Percentiles rank a stretch among this genome's conserved stretches.
These are phyloP conservation scores for Inosperma sp. DNA, from an alignment of 768 basidiomycete genomes.

Conservation along the genomic window DNA sequence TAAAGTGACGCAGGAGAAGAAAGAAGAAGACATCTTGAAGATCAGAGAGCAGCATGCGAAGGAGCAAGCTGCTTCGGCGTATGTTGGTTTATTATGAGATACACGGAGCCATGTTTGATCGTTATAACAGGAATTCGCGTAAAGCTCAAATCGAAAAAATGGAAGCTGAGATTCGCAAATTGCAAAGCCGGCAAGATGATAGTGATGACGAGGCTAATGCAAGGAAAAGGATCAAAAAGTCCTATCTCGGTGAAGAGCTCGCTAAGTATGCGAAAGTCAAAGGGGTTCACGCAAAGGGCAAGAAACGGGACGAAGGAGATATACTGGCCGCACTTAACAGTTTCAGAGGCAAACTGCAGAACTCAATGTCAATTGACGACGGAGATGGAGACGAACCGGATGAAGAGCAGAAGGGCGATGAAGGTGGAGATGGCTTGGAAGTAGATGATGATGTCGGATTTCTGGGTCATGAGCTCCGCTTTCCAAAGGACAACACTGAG, in stretches of 20 bases:
- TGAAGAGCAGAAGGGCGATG: conserved; percentile 14
- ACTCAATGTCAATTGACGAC: conserved; percentile 29
- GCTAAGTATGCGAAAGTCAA: conserved; percentile 71
- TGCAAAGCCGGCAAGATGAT: conserved; percentile 53
- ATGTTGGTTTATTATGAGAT: conserved; percentile 14
- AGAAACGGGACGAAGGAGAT: conserved; percentile 67
- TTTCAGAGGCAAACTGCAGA: conserved; percentile 69
- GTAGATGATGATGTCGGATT: conserved; percentile 77
- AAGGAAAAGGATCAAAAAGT: conserved; percentile 56
- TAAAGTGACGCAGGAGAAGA: conserved; percentile 33
- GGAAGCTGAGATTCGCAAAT: conserved; percentile 82
- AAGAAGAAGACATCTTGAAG: conserved; percentile 52
- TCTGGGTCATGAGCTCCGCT: conserved; percentile 64
- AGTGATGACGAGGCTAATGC: conserved; percentile 57
- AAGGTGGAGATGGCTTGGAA: conserved; percentile 49
- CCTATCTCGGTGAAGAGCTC: conserved; percentile 75
- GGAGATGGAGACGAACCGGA: conserved; percentile 19
- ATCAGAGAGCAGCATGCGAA: conserved; percentile 74
- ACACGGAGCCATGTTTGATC: neutral
- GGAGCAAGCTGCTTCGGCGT: conserved; percentile 65
- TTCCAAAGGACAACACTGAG: conserved; percentile 75
- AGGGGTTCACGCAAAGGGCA: conserved; percentile 53
- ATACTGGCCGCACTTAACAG: conserved; percentile 62
- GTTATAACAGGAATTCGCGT: conserved; percentile 47
- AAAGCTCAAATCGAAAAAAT: conserved; percentile 79